phyloP scores from a whole-genome alignment of 306 rosid species.

The Medicago arabica region DNA sequence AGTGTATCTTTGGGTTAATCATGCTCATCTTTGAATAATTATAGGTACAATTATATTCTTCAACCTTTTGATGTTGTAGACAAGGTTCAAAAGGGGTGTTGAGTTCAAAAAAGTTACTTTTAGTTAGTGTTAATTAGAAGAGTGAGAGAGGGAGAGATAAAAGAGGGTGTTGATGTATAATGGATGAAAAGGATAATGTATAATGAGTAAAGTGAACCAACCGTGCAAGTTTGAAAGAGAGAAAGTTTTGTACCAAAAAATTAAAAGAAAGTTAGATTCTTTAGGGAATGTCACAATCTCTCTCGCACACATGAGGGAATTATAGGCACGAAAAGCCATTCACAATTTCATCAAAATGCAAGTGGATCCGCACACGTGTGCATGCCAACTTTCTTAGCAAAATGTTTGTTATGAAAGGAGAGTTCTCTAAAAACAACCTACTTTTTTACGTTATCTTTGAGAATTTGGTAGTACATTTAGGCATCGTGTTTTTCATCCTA shows the following conservation, averaged over 20 bases:
- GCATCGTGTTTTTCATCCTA: too few relatives aligned
- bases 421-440: too few relatives aligned
- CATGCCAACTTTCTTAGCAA: conserved; percentile 41
- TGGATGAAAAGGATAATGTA: conserved; percentile 36
- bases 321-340: conserved; percentile 58
- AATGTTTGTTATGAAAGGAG: too few relatives aligned
- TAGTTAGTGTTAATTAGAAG: background rate
- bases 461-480: too few relatives aligned
- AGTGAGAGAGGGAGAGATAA: background rate
- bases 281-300: conserved; percentile 59
- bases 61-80: conserved; percentile 8
- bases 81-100: conserved; percentile 42
- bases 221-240: conserved; percentile 63
- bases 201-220: conserved; percentile 55
- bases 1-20: conserved; percentile 1
- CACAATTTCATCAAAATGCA: conserved; percentile 43
- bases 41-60: conserved; percentile 29
- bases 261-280: background rate
- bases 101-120: conserved; percentile 33
- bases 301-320: conserved; percentile 55
- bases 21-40: conserved; percentile 30
- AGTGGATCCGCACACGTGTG: conserved; percentile 74
- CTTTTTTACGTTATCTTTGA: too few relatives aligned
- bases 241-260: background rate
- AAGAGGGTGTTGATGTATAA: conserved; percentile 43